Evolutionary conservation across 192 early-diverging fungal genomes (phyloP).

Genomic region (Entophlyctis luteolus): DNA sequence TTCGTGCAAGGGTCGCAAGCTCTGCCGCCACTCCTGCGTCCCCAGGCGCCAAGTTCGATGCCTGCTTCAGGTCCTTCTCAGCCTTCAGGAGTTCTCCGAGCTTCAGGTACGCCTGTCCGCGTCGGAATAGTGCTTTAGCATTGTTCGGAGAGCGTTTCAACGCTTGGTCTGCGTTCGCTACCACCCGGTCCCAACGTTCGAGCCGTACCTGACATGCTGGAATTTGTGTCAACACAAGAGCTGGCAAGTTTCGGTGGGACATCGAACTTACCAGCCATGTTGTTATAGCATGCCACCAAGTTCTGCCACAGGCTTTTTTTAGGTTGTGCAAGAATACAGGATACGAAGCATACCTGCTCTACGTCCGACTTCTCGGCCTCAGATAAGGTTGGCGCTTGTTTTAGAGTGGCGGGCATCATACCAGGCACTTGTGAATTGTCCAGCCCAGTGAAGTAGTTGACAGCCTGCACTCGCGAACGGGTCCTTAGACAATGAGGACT

Average conservation of each 20-base stretch:
- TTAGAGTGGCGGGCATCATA: slow-evolving; percentile 22
- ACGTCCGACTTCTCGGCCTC: slow-evolving; percentile 34
- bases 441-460: slow-evolving; percentile 37
- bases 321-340: background rate
- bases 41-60: slow-evolving; percentile 34
- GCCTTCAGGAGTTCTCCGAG: slow-evolving; percentile 36
- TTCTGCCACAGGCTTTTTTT: too few species aligned
- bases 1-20: slow-evolving; percentile 21
- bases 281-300: slow-evolving; percentile 40
- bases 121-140: slow-evolving; percentile 46
- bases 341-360: slow-evolving; percentile 20
- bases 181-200: slow-evolving; percentile 25
- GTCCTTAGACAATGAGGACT: background rate
- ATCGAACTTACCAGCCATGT: slow-evolving; percentile 38
- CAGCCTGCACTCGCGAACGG: slow-evolving; percentile 10
- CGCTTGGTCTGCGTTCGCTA: slow-evolving; percentile 34
- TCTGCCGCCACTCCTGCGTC: slow-evolving; percentile 35
- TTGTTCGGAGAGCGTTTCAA: slow-evolving; percentile 32
- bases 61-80: slow-evolving; percentile 37
- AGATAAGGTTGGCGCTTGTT: background rate
- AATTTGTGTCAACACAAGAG: background rate
- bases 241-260: background rate
- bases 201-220: slow-evolving; percentile 42
- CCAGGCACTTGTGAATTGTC: slow-evolving; percentile 28
- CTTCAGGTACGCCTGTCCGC: slow-evolving; percentile 32